phyloP scores from a whole-genome alignment of 306 rosid genomes.

The Arachis stenosperma region DNA sequence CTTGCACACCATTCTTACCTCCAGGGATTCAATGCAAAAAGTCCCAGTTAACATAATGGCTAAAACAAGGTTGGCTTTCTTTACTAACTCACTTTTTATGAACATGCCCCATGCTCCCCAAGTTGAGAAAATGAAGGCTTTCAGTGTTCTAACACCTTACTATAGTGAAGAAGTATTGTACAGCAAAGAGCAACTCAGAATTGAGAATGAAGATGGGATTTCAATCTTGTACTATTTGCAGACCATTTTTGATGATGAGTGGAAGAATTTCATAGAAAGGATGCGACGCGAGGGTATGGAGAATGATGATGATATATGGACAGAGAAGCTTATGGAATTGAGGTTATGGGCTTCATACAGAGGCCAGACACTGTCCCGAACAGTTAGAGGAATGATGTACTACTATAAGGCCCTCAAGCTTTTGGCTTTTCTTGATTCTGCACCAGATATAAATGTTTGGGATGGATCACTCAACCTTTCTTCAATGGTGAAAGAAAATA shows the following conservation, averaged over 20 bases:
- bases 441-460: conserved; percentile 76
- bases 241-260: conserved; percentile 83
- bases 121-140: conserved; percentile 95
- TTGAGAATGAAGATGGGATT: conserved; percentile 88
- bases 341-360: conserved; percentile 95
- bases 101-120: conserved; percentile 94
- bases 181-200: conserved; percentile 82
- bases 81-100: conserved; percentile 92
- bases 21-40: conserved; percentile 85
- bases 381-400: conserved; percentile 98
- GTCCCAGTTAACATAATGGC: conserved; percentile 89
- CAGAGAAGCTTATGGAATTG: conserved; percentile 70
- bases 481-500: conserved; percentile 55
- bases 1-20: conserved; percentile 78
- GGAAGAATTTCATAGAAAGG: conserved; percentile 92
- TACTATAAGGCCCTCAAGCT: conserved; percentile 88
- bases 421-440: conserved; percentile 90
- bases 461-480: conserved; percentile 72
- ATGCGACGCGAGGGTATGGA: conserved; percentile 84
- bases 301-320: conserved; percentile 78
- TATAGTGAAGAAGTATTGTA: conserved; percentile 83
- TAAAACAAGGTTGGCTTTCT: conserved; percentile 81
- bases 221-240: conserved; percentile 79
- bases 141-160: conserved; percentile 94
- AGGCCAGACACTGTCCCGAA: conserved; percentile 87